Base-by-base conservation (phyloP, 441 rosid genomes). In the Melastoma candidum region DNA sequence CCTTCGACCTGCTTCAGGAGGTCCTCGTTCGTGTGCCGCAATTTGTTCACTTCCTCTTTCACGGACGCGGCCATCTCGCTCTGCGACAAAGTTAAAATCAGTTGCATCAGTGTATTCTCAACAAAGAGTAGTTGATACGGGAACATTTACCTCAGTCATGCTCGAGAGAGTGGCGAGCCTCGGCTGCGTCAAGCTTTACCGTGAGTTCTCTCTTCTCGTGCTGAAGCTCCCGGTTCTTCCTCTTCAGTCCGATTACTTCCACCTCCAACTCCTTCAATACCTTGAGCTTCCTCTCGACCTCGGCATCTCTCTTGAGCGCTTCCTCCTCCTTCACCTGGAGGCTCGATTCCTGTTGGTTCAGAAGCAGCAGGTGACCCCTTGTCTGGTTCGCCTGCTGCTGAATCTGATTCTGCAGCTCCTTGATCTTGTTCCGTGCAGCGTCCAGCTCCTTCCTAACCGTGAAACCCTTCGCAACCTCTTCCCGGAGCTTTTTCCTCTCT, bases 1-100 rank as follows among this genome's bases (percentile, higher is more conserved):
- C 97, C 97, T 84, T 92, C 97, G 58, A 88, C 97, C 81, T 92
- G 98, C 76, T 88, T 92, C 68, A 70, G 49, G 66, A 92, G 71
- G 68, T 92, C 97, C 54, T 88, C 97, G 61, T 92, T 85, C 46
- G 78, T 68, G 69, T 83, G 96, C 80, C 74, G 83, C 56, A 87
- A 63, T 52, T 69, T 78, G 68, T 71, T 85, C 58, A 82, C 90
- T 56, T 87, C 96, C 56, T 83, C 90, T 64, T 90, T 80, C 59
- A 71, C 90, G 47, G 65, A 75, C 47, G 84, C 94, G 65, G 79
- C 87, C 79, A 77, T 80, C 53, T 88, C 96, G 39, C 66, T 85
- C 98, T 92, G 73, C 63, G 25, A 44, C 47, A 59, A 47, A 32
- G 43, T 44, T 2, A 36, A 52, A 24, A 60, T 51, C 52, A 60